Evolutionary conservation across 2,329 filamentous ascomycete genomes (phyloP), one percentile per base, ranked within the genome.

Genomic region (Graphiopsis chlorocephala): DNA sequence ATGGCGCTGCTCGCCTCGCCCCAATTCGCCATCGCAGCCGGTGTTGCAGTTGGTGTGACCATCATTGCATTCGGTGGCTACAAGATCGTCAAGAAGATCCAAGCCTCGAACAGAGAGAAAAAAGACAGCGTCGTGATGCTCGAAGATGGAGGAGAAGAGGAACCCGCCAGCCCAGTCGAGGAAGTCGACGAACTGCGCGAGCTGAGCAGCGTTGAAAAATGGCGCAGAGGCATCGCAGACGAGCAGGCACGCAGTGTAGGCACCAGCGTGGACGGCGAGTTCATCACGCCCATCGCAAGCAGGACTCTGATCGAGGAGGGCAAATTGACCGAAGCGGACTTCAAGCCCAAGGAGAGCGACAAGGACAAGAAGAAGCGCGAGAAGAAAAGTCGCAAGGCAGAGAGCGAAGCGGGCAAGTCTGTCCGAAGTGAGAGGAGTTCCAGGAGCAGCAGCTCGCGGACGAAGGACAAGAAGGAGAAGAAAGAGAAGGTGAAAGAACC

Each of bases 21-120:
- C 0, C 92, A 99, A 74, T 99, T 99, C 75, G 86, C 97, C 68
- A 97, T 99, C 72, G 93, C 93, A 4, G 92, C 91, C 0, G 91
- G 93, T 50, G 88, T 97, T 15, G 92, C 91, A 0, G 88, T 97
- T 0, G 95, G 95, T 15, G 89, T 97, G n/a, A 98, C 95, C 0
- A 88, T 98, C 10, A 92, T 99, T 72, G 93, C 95, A 76, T 92
- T 99, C 66, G 95, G 95, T 62, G 94, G 95, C 5, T 98, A 92
- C 85, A 98, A 97, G 80, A 97, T 99, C 76, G 88, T 99, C 79
- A 96, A 97, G 83, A 89, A 88, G 71, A 91, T 98, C 69, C 81
- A 82, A 72, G 80, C 75, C 15, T 78, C 79, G 64, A 79, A 79
- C 35, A 74, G 73, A 11, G 31, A 53, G 12, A 75, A 77, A 29